Base-by-base conservation (phyloP, 495 filamentous ascomycete species). In the Ramalina peruviana region DNA sequence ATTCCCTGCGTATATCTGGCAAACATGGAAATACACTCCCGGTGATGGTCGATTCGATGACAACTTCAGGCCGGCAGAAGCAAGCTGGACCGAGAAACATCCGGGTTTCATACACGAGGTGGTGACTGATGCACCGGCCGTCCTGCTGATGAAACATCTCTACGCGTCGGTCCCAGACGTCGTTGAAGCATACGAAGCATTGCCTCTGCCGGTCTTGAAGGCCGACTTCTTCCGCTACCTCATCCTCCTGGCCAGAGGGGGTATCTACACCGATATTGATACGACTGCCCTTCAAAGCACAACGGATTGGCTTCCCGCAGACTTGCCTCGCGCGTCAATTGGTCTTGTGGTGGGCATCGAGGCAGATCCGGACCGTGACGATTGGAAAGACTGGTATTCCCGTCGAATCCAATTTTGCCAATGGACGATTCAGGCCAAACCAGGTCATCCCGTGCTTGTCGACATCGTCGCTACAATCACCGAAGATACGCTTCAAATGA, bases 141-240 rank as follows among this genome's bases (percentile, higher is more conserved):
- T 80, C 13, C 78, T 89, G 58, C 68, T 98, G 40, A 72, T 98
- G 46, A 76, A 79, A 36, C 78, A 96, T 60, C 79, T 97, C 37
- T 98, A 94, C 62, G 83, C 82, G 1, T 76, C 86, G 17, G 70
- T 95, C 1, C 92, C 92, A 6, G 88, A 94, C 57, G 85, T 97
- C 1, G 66, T 93, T n/a, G 88, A 96, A 59, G 90, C 92, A 12
- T 98, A 94, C 67, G 68, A 82, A 20, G 72, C 88, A 3, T 67
- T 98, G 13, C 93, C 90, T 3, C 66, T 93, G 36, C 80, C 87
- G 3, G 86, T 98, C 0, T 70, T 98, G 55, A 97, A 97, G 63
- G 92, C 92, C 47, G 92, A 98, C 63, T 94, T 97, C 72, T 98
- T 98, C 74, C 83, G 92, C 47, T 98, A 98, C 61, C 69, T 98